A percentile compares a stretch with the other conserved stretches of the same genome.
Evolutionary conservation across 192 early-diverging fungal genomes (phyloP).

Genomic region (Coemansia sp.): DNA sequence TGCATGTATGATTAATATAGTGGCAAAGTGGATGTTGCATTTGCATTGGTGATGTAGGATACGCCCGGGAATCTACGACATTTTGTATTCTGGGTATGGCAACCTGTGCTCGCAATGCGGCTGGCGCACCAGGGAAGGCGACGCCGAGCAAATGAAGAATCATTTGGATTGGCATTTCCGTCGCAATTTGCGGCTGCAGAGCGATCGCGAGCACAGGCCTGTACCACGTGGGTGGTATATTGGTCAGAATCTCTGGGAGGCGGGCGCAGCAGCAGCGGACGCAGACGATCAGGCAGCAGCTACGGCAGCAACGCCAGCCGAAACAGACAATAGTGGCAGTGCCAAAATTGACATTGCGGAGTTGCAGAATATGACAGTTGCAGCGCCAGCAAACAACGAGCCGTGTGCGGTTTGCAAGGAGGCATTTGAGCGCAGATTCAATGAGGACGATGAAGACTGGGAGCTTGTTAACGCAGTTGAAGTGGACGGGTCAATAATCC

Average conservation of each 20-base stretch:
- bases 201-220: conserved; percentile 81
- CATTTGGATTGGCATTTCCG: conserved; percentile 98
- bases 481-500: conserved; percentile 54
- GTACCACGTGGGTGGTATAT: conserved; percentile 88
- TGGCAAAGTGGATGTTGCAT: conserved; percentile 2
- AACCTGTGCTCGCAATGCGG: conserved; percentile 94
- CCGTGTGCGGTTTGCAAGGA: conserved; percentile 77
- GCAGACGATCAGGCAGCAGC: neutral
- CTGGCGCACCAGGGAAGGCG: conserved; percentile 68
- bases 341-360: conserved; percentile 25
- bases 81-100: conserved; percentile 70
- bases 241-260: conserved; percentile 51
- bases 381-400: conserved; percentile 52
- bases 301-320: conserved; percentile 26
- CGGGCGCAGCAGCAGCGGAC: conserved; percentile 27
- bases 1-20: conserved; percentile 1
- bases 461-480: conserved; percentile 67
- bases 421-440: conserved; percentile 69
- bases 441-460: conserved; percentile 77
- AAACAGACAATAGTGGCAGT: conserved; percentile 10
- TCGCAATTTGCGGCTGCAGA: conserved; percentile 78
- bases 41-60: conserved; percentile 34
- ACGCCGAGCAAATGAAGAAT: conserved; percentile 71
- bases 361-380: conserved; percentile 42
- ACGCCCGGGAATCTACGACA: conserved; percentile 59